Evolutionary conservation across 2,329 filamentous ascomycete genomes (phyloP).

Genomic region (Paraconiothyrium brasiliense): DNA sequence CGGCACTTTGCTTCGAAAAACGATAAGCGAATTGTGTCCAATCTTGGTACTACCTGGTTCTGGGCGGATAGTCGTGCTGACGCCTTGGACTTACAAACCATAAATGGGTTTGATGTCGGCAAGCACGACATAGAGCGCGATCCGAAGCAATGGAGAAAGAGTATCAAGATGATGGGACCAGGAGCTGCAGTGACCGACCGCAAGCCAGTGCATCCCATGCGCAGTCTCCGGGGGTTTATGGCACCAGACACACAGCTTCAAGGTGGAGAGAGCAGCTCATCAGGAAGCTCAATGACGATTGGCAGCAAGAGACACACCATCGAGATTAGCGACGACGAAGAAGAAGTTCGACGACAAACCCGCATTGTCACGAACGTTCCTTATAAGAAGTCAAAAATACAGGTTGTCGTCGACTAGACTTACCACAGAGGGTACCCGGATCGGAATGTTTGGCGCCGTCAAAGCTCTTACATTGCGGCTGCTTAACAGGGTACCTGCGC

Average conservation of each 20-base stretch:
- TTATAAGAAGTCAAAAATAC: constrained; percentile 26
- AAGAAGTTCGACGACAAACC: constrained; percentile 22
- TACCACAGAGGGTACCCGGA: not conserved
- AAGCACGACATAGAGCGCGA: constrained; percentile 57
- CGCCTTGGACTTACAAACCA: constrained; percentile 63
- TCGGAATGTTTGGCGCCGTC: not conserved
- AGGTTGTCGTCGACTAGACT: constrained; percentile 31
- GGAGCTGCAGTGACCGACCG: not conserved
- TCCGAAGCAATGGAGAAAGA: constrained; percentile 57
- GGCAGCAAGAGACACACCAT: constrained; percentile 25
- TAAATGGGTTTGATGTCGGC: constrained; percentile 64
- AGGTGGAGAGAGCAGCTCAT: not conserved
- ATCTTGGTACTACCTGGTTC: constrained; percentile 60
- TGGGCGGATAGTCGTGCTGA: constrained; percentile 66
- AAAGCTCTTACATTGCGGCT: not conserved
- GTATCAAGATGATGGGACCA: constrained; percentile 56
- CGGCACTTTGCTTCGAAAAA: constrained; percentile 57
- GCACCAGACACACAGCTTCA: constrained; percentile 21
- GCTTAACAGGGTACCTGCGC: not conserved
- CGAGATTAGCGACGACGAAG: constrained; percentile 23
- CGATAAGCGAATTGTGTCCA: constrained; percentile 59
- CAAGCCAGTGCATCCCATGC: constrained; percentile 7
- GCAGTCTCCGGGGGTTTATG: constrained; percentile 30
- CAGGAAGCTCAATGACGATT: constrained; percentile 2
- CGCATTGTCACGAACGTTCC: constrained; percentile 21